A percentile compares a stretch with the other conserved stretches of the same genome.
These are phyloP conservation scores for Epichloe sylvatica DNA, from an alignment of 2,329 filamentous ascomycete species.

Conservation along the genomic window DNA sequence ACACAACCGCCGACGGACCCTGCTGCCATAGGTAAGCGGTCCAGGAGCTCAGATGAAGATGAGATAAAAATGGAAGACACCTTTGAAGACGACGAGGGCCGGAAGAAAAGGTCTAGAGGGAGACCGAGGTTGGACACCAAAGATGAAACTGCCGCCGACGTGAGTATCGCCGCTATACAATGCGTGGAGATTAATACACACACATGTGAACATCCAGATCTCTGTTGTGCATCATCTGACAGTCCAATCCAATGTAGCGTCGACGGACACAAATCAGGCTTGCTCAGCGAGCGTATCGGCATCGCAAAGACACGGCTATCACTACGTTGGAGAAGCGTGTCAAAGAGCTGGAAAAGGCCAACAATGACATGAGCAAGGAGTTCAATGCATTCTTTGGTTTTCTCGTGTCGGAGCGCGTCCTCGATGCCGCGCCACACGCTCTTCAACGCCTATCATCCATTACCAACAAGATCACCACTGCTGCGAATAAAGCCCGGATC, in stretches of 20 bases:
- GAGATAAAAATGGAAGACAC: constrained; percentile 9
- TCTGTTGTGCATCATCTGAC: background rate
- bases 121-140: constrained; percentile 62
- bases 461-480: constrained; percentile 41
- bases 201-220: background rate
- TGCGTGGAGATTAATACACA: background rate
- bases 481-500: constrained; percentile 33
- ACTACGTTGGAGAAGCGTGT: constrained; percentile 58
- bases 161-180: constrained; percentile 31
- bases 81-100: constrained; percentile 24
- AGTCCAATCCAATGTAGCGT: constrained; percentile 33
- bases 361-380: constrained; percentile 59
- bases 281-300: constrained; percentile 72
- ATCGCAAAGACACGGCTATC: constrained; percentile 73
- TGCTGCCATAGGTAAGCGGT: constrained; percentile 4
- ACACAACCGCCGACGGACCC: background rate
- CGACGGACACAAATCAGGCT: constrained; percentile 77
- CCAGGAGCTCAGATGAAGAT: constrained; percentile 7
- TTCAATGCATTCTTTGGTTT: constrained; percentile 56
- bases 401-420: constrained; percentile 41
- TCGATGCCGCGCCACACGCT: constrained; percentile 42
- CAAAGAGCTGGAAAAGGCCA: constrained; percentile 50
- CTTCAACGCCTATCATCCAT: constrained; percentile 41
- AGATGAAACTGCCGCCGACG: constrained; percentile 65
- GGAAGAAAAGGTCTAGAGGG: constrained; percentile 51